Conservation (phyloP, 2,329 filamentous ascomycete species). For the Pseudocercospora crystallina region DNA sequence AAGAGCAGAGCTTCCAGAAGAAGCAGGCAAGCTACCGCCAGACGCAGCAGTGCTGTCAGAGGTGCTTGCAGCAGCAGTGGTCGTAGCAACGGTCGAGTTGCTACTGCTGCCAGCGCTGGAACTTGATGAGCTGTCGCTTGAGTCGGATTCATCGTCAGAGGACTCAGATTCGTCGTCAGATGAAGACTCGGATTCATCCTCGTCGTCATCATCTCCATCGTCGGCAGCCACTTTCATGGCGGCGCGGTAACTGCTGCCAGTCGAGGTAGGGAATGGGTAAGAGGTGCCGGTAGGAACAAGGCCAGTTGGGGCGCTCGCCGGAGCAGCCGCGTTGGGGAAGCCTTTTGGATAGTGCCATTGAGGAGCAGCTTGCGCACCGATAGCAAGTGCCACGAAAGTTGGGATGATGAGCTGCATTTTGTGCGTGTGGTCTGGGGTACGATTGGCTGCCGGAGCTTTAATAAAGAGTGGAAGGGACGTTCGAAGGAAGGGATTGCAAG, state of each 20-base stretch:
- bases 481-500: too few relatives aligned
- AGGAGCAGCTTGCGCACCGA: constrained; percentile 17
- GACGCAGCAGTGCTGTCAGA: constrained; percentile 4
- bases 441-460: background rate
- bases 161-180: constrained; percentile 8
- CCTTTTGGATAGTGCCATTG: constrained; percentile 7
- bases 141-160: background rate
- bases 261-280: constrained; percentile 9
- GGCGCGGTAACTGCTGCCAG: constrained; percentile 2
- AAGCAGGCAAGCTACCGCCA: constrained; percentile 38
- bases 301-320: constrained; percentile 4
- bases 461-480: constrained; percentile 9
- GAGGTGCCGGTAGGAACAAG: constrained; percentile 15
- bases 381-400: constrained; percentile 17
- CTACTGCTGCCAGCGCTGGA: constrained; percentile 7
- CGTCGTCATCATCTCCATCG: constrained; percentile 15
- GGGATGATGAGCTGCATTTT: constrained; percentile 20
- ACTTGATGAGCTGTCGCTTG: background rate
- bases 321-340: constrained; percentile 2
- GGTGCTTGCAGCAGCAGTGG: constrained; percentile 9
- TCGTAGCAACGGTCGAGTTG: constrained; percentile 11
- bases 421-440: background rate
- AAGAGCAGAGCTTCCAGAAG: constrained; percentile 43
- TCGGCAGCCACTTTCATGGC: background rate
- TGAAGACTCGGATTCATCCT: constrained; percentile 9